Evolutionary conservation across 176 grass and related monocot species (phyloP).

Genomic region (Rhynchospora pubera): DNA sequence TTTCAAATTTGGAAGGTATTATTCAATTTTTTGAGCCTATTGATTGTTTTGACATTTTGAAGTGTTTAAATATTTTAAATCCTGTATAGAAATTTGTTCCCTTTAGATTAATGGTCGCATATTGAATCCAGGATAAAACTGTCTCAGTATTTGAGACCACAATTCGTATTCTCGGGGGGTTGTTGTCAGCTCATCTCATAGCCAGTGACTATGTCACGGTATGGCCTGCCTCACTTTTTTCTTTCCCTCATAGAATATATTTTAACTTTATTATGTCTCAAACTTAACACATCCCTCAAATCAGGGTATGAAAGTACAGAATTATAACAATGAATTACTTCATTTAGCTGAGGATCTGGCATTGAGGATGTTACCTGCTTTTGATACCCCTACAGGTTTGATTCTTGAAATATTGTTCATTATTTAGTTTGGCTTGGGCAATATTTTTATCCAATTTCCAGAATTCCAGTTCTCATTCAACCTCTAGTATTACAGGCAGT

Average conservation of each 20-base stretch:
- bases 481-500: too few species aligned
- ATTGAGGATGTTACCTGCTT: conserved; percentile 77
- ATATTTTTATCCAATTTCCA: neutral
- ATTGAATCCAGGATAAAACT: conserved; percentile 72
- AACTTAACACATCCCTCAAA: conserved; percentile 4
- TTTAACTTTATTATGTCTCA: neutral
- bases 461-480: too few species aligned
- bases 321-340: conserved; percentile 83
- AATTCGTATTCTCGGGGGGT: conserved; percentile 84
- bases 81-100: conserved; percentile 23
- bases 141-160: conserved; percentile 98
- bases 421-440: neutral
- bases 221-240: conserved; percentile 8
- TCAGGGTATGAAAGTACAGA: conserved; percentile 88
- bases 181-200: conserved; percentile 85
- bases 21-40: conserved; percentile 18
- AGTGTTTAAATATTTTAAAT: conserved; percentile 3
- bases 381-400: conserved; percentile 97
- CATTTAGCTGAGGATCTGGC: conserved; percentile 87
- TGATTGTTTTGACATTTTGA: conserved; percentile 8
- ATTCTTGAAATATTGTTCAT: conserved; percentile 9
- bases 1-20: conserved; percentile 10
- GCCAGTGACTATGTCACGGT: conserved; percentile 95
- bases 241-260: neutral
- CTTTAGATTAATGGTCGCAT: neutral